These are phyloP conservation scores for Penicillium crustosum DNA, from an alignment of 2,329 filamentous ascomycete genomes.

Conservation along the genomic window DNA sequence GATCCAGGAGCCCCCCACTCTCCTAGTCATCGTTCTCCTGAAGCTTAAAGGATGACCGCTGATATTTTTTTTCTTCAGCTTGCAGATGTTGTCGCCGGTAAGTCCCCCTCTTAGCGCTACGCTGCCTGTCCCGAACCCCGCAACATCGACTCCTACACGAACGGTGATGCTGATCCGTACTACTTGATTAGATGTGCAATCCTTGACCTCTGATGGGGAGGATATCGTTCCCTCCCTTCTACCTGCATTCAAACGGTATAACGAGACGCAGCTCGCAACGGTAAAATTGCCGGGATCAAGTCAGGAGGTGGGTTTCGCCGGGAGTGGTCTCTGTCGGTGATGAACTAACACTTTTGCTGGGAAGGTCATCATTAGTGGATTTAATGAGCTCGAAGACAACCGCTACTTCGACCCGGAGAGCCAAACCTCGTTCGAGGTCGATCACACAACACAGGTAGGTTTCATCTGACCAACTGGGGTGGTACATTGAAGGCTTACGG, in stretches of 20 bases:
- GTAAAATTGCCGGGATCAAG: conserved; percentile 86
- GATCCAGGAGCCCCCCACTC: background rate
- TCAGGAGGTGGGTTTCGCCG: conserved; percentile 60
- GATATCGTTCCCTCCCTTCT: conserved; percentile 69
- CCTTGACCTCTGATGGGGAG: conserved; percentile 69
- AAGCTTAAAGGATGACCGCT: conserved; percentile 30
- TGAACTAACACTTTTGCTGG: conserved; percentile 2
- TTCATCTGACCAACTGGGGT: background rate
- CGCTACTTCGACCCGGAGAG: conserved; percentile 89
- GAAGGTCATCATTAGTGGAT: conserved; percentile 75
- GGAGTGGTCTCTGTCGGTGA: background rate
- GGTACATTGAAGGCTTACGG: conserved; percentile 10
- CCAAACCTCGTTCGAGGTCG: conserved; percentile 83
- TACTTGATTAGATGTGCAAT: conserved; percentile 73
- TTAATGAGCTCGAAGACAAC: conserved; percentile 77
- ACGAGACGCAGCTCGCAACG: conserved; percentile 88
- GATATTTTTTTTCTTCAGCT: conserved; percentile 57
- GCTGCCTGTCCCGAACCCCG: conserved; percentile 8
- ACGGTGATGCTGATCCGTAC: conserved; percentile 18
- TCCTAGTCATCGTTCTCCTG: conserved; percentile 5
- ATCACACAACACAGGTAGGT: conserved; percentile 73
- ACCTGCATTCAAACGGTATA: conserved; percentile 90
- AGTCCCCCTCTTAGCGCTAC: conserved; percentile 18
- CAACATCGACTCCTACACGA: conserved; percentile 13
- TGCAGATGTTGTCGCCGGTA: conserved; percentile 84